Percentiles rank a stretch among this genome's conserved stretches.
Conservation (phyloP, 257 asterid genomes). For the Fraxinus cuspidata region DNA sequence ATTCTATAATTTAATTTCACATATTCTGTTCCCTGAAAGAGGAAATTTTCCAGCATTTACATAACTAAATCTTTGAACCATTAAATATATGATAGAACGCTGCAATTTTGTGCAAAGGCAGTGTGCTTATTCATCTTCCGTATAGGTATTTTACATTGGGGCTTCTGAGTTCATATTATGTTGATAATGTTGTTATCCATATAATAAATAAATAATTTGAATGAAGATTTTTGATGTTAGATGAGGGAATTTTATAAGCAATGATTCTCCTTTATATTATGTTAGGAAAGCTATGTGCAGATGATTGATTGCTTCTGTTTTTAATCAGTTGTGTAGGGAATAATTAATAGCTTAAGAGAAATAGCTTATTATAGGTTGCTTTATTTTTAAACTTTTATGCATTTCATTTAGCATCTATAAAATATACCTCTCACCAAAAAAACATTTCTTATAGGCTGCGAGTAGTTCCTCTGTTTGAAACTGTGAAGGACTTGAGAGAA, state of each 20-base stretch:
- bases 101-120: no score
- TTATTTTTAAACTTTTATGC: neutral
- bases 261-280: neutral
- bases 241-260: neutral
- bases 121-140: neutral
- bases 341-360: neutral
- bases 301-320: neutral
- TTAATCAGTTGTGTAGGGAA: neutral
- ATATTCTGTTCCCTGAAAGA: no score
- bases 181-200: neutral
- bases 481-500: constrained; percentile 92
- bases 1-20: no score
- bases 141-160: neutral
- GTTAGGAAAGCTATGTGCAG: neutral
- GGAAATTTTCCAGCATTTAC: no score
- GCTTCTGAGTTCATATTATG: neutral
- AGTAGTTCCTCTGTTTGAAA: constrained; percentile 95
- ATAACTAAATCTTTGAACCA: no score
- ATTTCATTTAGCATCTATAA: neutral
- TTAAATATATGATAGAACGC: no score
- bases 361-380: neutral
- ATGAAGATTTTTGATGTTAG: neutral
- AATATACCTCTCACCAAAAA: constrained; percentile 19
- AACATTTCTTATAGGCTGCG: constrained; percentile 54
- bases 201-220: neutral